Base-by-base conservation (phyloP, 805 yeast genomes). In the Torulaspora gathmanii region DNA sequence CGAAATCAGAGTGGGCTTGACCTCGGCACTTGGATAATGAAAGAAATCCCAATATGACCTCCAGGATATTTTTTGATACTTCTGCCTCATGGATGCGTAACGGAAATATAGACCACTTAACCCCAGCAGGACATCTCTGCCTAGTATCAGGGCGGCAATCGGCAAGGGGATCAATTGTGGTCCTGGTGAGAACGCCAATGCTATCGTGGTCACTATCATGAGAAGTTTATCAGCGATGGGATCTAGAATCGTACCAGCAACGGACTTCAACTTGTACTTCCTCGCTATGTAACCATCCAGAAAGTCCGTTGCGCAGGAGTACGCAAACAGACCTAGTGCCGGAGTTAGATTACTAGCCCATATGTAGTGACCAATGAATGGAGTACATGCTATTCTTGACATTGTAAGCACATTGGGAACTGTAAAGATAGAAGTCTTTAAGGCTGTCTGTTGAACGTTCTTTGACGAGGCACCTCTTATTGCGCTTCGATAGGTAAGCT, bases 161-260 rank as follows among this genome's bases (percentile, higher is more conserved):
- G 74, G 77, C 29, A 77, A 57, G 0, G 99, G 98, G 57, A 93
- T 83, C 71, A 40, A 80, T 74, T 10, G 82, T 69, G 53, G 81
- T 2, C 69, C 69, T 1, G 63, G 54, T 9, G 67, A 58, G 16
- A 57, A 75, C 0, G 91, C 80, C 46, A 93, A 67, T 42, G 95
- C 80, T 0, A 82, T 72, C 0, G 98, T 90, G 41, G 95, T 79
- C 0, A 86, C 79, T 16, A 91, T 75, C 96, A 93, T 89, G 37
- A 93, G 71, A 12, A 85, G 71, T 62, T 93, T 93, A 62, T 93
- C 99, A 0, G 99, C 99, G 69, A 88, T 73, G 0, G 99, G 99
- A 58, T 93, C 99, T 27, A 95, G 70, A 12, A 93, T 82, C 0
- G 96, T 83, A 0, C 99, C 99, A 5, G 89, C 77, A 1, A 86